Evolutionary conservation across 495 filamentous ascomycete species (phyloP).

Genomic region (Astrothelium subdiscretum): DNA sequence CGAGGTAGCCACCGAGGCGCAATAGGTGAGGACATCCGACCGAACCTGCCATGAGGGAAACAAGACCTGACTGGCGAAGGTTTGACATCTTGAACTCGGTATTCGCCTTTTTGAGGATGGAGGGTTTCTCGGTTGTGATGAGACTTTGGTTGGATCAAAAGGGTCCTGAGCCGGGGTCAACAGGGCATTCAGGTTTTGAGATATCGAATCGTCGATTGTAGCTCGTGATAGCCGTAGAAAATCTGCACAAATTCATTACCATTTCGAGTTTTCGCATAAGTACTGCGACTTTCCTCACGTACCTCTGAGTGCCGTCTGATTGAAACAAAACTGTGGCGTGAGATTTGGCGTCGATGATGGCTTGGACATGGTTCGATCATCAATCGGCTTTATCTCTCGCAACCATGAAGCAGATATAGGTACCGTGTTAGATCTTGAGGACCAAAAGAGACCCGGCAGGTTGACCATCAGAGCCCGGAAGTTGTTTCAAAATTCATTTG

Average conservation of each 20-base stretch:
- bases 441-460: not conserved
- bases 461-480: not conserved
- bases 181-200: constrained; percentile 85
- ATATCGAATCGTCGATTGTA: constrained; percentile 84
- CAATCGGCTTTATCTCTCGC: not conserved
- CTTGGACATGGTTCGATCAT: constrained; percentile 43
- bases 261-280: constrained; percentile 10
- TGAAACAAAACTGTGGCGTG: constrained; percentile 89
- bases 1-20: constrained; percentile 74
- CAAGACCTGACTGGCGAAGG: constrained; percentile 67
- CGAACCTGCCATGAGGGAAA: constrained; percentile 83
- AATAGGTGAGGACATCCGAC: constrained; percentile 81
- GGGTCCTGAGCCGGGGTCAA: constrained; percentile 56
- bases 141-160: constrained; percentile 75
- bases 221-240: constrained; percentile 83
- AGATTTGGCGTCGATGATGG: constrained; percentile 49
- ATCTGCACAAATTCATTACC: constrained; percentile 41
- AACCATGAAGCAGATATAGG: not conserved
- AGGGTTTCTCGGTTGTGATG: constrained; percentile 34
- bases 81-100: constrained; percentile 46
- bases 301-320: constrained; percentile 76
- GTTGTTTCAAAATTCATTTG: not conserved
- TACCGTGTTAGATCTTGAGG: not conserved
- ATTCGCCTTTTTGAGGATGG: constrained; percentile 36
- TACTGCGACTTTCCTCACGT: constrained; percentile 12